A percentile compares a stretch with the other conserved stretches of the same genome.
These are phyloP conservation scores for Erodium maritimum DNA, from an alignment of 345 rosid genomes.

Conservation along the genomic window DNA sequence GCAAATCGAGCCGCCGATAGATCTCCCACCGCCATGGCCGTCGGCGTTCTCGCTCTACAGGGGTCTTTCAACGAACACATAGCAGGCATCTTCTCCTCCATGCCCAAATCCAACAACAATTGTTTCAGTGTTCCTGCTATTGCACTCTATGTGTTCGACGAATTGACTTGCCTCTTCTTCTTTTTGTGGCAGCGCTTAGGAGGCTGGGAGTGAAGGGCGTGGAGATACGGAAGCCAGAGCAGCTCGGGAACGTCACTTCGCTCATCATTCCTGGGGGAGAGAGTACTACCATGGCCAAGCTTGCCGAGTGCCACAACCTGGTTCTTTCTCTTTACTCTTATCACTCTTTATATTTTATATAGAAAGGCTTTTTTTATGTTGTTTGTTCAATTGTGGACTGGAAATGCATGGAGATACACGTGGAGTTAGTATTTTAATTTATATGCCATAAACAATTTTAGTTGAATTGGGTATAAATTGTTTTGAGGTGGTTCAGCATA, in stretches of 20 bases:
- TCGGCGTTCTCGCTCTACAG: conserved; percentile 91
- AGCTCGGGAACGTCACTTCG: conserved; percentile 54
- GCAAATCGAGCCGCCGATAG: background rate
- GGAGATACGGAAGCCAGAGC: conserved; percentile 81
- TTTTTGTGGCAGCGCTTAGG: conserved; percentile 35
- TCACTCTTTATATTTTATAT: background rate
- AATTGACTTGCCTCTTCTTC: background rate
- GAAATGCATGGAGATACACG: background rate
- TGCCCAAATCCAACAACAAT: no score
- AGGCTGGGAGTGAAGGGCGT: conserved; percentile 81
- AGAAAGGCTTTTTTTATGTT: background rate
- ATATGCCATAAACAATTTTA: no score
- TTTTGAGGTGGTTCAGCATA: background rate
- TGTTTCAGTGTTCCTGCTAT: background rate
- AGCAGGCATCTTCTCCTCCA: conserved; percentile 31
- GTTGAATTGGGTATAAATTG: background rate
- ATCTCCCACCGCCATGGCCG: conserved; percentile 54
- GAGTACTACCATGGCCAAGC: conserved; percentile 99
- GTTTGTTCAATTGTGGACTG: no score
- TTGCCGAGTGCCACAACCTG: conserved; percentile 80
- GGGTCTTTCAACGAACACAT: conserved; percentile 98
- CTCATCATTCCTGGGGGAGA: conserved; percentile 98
- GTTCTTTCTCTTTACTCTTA: conserved; percentile 20
- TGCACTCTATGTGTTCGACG: background rate
- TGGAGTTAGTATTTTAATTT: background rate